Conservation (phyloP, 2,329 filamentous ascomycete species). For the Aspergillus quadrilineatus region DNA sequence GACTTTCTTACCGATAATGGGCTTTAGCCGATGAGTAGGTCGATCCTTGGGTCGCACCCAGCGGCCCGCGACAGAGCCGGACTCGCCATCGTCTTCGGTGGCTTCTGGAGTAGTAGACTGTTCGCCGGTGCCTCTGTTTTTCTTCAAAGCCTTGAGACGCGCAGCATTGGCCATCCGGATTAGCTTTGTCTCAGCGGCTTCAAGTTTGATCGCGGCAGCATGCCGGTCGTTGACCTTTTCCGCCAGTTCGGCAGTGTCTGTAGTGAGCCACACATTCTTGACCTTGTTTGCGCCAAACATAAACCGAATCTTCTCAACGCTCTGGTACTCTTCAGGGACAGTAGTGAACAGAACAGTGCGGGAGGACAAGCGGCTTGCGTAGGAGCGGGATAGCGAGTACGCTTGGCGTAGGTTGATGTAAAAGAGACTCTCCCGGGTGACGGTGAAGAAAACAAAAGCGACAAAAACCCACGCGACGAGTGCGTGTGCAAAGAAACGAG, state of each 20-base stretch:
- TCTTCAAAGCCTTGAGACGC: conserved; percentile 67
- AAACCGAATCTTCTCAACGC: conserved; percentile 71
- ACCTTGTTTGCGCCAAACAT: conserved; percentile 78
- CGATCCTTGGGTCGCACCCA: conserved; percentile 73
- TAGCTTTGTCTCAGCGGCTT: conserved; percentile 81
- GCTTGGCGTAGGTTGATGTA: conserved; percentile 92
- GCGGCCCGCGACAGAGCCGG: conserved; percentile 68
- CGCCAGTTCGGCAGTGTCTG: conserved; percentile 73
- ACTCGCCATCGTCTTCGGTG: conserved; percentile 62
- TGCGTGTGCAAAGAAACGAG: conserved; percentile 78
- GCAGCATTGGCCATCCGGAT: conserved; percentile 75
- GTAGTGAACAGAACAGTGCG: conserved; percentile 86
- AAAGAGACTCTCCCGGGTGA: conserved; percentile 85
- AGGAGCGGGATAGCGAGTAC: conserved; percentile 80
- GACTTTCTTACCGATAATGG: conserved; percentile 78
- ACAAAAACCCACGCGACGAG: conserved; percentile 80
- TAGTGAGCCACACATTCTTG: conserved; percentile 79
- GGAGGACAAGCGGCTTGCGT: conserved; percentile 81
- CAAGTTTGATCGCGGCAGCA: conserved; percentile 74
- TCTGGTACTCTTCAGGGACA: conserved; percentile 74
- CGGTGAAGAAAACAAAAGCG: conserved; percentile 81
- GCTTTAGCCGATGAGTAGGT: conserved; percentile 71
- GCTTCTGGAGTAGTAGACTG: conserved; percentile 36
- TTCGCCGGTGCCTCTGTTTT: conserved; percentile 46
- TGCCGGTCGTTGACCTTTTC: conserved; percentile 80